Percentiles rank a stretch among this genome's conserved stretches.
phyloP scores from a whole-genome alignment of 495 filamentous ascomycete species.

The Lophiotrema nucula region DNA sequence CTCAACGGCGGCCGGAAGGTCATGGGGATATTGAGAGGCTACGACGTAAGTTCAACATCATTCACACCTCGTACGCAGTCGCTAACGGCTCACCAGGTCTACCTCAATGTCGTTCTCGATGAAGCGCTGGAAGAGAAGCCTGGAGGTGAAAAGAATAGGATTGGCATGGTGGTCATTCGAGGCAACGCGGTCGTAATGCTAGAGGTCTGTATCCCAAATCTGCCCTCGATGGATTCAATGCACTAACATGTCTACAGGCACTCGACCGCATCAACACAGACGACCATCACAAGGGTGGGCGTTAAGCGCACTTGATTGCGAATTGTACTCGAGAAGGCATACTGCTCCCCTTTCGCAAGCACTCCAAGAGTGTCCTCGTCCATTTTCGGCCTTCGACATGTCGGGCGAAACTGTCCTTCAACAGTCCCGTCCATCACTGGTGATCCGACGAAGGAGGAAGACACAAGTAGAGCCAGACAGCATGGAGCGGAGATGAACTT shows the following conservation, averaged over 20 bases:
- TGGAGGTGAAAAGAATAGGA: conserved; percentile 82
- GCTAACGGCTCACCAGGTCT: conserved; percentile 61
- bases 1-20: conserved; percentile 97
- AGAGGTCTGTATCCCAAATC: conserved; percentile 55
- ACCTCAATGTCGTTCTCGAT: conserved; percentile 96
- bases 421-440: too few species aligned
- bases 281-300: conserved; percentile 15
- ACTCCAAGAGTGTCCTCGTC: too few species aligned
- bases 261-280: conserved; percentile 53
- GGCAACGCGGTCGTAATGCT: conserved; percentile 50
- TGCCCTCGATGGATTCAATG: neutral
- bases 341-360: too few species aligned
- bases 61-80: neutral
- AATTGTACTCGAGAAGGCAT: too few species aligned
- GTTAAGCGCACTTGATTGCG: neutral
- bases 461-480: too few species aligned
- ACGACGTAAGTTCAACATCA: conserved; percentile 64
- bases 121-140: conserved; percentile 96
- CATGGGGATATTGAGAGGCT: conserved; percentile 88
- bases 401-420: too few species aligned
- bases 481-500: too few species aligned
- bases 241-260: conserved; percentile 47
- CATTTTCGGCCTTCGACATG: too few species aligned
- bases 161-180: conserved; percentile 80
- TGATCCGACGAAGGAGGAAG: too few species aligned